Percentiles rank a stretch among this genome's conserved stretches.
Conservation (phyloP, 2,329 filamentous ascomycete genomes). For the Fusarium miscanthi region DNA sequence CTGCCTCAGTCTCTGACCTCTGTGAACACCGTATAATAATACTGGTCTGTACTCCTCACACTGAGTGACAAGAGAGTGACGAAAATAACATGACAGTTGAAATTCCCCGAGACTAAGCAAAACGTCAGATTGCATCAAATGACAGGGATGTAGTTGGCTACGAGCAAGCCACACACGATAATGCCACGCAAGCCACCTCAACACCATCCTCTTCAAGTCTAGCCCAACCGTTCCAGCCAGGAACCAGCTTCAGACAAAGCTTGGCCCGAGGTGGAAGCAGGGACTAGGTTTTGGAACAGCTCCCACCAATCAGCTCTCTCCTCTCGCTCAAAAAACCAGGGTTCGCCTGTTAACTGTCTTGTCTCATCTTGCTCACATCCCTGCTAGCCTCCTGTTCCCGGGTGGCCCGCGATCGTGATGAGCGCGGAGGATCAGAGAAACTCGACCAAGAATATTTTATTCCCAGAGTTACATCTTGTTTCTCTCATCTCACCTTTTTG, state of each 20-base stretch:
- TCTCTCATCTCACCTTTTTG: background rate
- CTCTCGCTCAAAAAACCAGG: background rate
- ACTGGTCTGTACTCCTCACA: background rate
- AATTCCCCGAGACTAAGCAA: background rate
- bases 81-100: background rate
- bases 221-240: constrained; percentile 12
- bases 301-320: constrained; percentile 12
- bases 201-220: constrained; percentile 19
- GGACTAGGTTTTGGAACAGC: constrained; percentile 1
- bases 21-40: background rate
- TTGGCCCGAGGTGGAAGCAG: constrained; percentile 11
- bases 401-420: constrained; percentile 34
- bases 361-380: constrained; percentile 33
- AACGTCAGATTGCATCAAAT: constrained; percentile 33
- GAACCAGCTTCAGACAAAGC: constrained; percentile 22
- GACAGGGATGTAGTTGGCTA: constrained; percentile 1
- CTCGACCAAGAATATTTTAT: background rate
- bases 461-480: constrained; percentile 1
- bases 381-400: constrained; percentile 27
- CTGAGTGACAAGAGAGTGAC: constrained; percentile 10
- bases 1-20: fast-evolving
- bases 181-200: constrained; percentile 31
- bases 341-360: constrained; percentile 13
- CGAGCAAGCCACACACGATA: constrained; percentile 26
- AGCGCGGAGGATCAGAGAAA: constrained; percentile 27